Conservation (phyloP, 768 basidiomycete genomes). For the Serpula lacrymans region DNA sequence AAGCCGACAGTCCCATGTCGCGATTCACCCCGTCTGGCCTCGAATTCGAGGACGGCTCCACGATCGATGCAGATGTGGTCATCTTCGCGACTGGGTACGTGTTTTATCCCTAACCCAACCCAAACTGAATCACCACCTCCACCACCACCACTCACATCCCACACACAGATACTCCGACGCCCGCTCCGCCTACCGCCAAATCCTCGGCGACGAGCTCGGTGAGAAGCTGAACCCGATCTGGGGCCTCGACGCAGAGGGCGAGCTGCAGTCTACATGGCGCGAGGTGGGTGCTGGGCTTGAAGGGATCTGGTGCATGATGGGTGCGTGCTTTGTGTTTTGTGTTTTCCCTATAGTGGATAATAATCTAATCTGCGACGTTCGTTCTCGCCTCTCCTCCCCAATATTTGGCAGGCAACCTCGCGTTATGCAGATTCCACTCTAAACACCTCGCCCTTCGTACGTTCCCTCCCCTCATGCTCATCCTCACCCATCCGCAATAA, state of each 20-base stretch:
- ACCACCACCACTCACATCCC: background rate
- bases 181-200: conserved; percentile 1
- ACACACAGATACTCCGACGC: conserved; percentile 11
- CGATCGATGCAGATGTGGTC: conserved; percentile 49
- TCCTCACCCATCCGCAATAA: no score
- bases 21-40: conserved; percentile 41
- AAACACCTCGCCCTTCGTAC: background rate
- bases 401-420: no score
- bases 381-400: no score
- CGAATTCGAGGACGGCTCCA: conserved; percentile 44
- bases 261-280: conserved; percentile 16
- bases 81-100: conserved; percentile 58
- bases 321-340: conserved; percentile 2
- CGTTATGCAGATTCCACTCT: background rate
- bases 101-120: conserved; percentile 11
- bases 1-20: conserved; percentile 39
- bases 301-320: conserved; percentile 16
- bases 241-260: conserved; percentile 34
- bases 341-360: no score
- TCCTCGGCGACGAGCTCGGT: conserved; percentile 7
- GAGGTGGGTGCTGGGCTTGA: conserved; percentile 15
- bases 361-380: no score
- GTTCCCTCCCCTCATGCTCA: background rate
- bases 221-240: conserved; percentile 25
- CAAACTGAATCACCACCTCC: background rate